Base-by-base conservation (phyloP, 768 basidiomycete species). In the Candolleomyces aberdarensis region DNA sequence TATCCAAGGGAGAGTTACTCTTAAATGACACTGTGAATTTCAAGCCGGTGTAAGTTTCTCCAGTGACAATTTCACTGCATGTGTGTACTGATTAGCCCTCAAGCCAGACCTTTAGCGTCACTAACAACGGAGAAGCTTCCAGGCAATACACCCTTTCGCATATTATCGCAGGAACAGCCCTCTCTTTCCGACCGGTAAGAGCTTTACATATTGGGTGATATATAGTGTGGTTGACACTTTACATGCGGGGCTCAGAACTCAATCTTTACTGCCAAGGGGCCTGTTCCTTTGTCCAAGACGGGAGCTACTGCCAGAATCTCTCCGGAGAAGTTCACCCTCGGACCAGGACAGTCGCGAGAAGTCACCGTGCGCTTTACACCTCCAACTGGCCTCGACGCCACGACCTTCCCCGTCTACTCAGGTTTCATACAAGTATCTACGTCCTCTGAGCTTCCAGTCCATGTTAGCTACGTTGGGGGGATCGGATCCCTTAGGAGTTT, bases 1-100 rank as follows among this genome's bases (percentile, higher is more conserved):
- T 89, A 29, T 78, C 80, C 5, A 85, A 85, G 5, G 77, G 80
- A 14, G 81, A 87, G 66, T 73, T 89, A n/a, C 64, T 83, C 41
- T 71, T 87, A 44, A 89, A 90, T 63, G 87, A 88, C 67, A 88
- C 87, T 3, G 78, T 82, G 8, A 75, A 85, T 66, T 83, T 84
- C 69, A 71, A 75, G 55, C 69, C 72, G 39, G 53, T 68, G 81
- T 83, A 66, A 61, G 80, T 72, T 36, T 1, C 6, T 11, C 11
- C 36, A 26, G 1, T 26, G 19, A 11, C 20, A 56, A 39, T 5
- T 59, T 29, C 59, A 17, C 63, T 71, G 48, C 55, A 26, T 31
- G n/a, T 43, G 1, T 49, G 40, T 17, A 17, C n/a, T 49, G 19
- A 53, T 17, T n/a, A 48, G 31, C 31, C 57, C 48, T 36, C 56